Percentiles rank a stretch among this genome's conserved stretches.
phyloP scores from a whole-genome alignment of 345 rosid genomes.

The Citrus australasica region DNA sequence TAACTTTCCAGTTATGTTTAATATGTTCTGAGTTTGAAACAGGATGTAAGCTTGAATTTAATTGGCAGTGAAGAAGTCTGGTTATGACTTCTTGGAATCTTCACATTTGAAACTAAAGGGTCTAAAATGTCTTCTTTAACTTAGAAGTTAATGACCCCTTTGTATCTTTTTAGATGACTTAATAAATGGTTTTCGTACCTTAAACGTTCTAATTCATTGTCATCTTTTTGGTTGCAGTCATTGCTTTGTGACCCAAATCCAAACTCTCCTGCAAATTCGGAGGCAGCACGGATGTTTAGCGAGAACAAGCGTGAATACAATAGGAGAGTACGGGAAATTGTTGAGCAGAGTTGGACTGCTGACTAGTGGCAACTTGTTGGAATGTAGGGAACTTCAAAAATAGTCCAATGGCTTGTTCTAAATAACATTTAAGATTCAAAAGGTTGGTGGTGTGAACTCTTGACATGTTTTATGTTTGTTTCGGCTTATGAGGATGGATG shows the following conservation, averaged over 20 bases:
- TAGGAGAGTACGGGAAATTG: constrained; percentile 81
- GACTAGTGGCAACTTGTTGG: constrained; percentile 38
- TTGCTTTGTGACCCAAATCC: constrained; percentile 96
- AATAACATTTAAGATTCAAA: constrained; percentile 18
- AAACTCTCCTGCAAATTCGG: constrained; percentile 96
- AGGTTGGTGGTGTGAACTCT: constrained; percentile 14
- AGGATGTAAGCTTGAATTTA: not conserved
- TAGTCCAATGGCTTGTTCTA: constrained; percentile 25
- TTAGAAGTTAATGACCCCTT: not conserved
- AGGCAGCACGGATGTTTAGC: constrained; percentile 96
- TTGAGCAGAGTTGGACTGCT: constrained; percentile 95
- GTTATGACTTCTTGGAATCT: not conserved
- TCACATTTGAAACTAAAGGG: not conserved
- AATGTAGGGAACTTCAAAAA: constrained; percentile 14
- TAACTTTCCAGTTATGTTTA: not conserved
- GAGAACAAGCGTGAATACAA: constrained; percentile 95
- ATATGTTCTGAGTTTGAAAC: not conserved
- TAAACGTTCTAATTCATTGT: not conserved
- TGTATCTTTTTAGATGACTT: not conserved
- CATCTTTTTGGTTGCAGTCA: constrained; percentile 44
- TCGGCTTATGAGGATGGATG: constrained; percentile 18
- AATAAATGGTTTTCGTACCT: not conserved
- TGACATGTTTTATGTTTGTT: constrained; percentile 16
- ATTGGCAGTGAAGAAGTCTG: not conserved
- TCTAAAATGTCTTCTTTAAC: not conserved